phyloP scores from a whole-genome alignment of 2,329 filamentous ascomycete species.

The Aspergillus jensenii region DNA sequence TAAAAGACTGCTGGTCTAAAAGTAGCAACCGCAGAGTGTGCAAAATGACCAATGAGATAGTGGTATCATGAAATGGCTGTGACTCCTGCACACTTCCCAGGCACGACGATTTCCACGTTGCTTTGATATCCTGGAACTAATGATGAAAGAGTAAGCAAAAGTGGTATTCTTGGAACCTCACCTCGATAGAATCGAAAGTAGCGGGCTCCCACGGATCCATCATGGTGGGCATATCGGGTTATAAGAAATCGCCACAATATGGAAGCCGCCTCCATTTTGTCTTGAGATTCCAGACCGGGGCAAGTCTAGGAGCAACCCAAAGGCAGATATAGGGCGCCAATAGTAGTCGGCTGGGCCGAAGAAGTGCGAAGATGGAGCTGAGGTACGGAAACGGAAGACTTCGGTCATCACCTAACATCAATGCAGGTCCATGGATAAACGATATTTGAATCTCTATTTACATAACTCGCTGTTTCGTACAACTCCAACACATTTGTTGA shows the following conservation, averaged over 20 bases:
- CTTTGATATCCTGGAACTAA: not conserved
- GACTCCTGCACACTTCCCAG: not conserved
- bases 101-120: not conserved
- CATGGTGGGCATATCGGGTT: not conserved
- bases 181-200: not conserved
- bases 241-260: not conserved
- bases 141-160: not conserved
- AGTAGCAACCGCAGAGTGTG: not conserved
- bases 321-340: not conserved
- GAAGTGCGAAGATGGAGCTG: not conserved
- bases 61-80: not conserved
- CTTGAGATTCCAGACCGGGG: not conserved
- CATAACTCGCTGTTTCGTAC: constrained; percentile 35
- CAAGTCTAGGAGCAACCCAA: not conserved
- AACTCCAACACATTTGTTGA: constrained; percentile 26
- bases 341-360: not conserved
- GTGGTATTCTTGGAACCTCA: not conserved
- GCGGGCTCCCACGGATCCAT: too few species aligned
- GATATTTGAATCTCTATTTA: constrained; percentile 41
- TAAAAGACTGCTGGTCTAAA: not conserved
- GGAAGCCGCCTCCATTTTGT: not conserved
- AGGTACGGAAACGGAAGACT: constrained; percentile 12
- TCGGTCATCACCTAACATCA: constrained; percentile 32
- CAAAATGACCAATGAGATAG: not conserved
- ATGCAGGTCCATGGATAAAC: constrained; percentile 34